Base-by-base conservation (phyloP, 495 filamentous ascomycete species). In the Talaromyces borbonicus region DNA sequence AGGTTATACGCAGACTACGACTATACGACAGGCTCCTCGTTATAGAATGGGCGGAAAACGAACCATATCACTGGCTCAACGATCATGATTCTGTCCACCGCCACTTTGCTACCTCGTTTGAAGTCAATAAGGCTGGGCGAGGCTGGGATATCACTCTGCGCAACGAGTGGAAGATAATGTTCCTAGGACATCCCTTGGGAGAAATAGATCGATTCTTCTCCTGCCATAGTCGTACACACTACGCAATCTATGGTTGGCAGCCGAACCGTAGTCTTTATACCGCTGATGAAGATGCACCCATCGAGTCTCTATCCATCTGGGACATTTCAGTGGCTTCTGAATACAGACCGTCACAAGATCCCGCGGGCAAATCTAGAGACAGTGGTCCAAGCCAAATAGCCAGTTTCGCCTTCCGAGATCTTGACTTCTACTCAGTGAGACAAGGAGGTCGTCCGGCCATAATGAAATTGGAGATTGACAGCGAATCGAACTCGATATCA, bases 131-230 rank as follows among this genome's bases (percentile, higher is more conserved):
- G 8, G 44, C 27, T 0, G 30, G 52, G 8, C 58, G 48, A 23
- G 60, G 58, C n/a, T 80, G 72, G 72, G 53, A 54, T 9, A 59
- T 80, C 37, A 51, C 50, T 1, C 72, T 73, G 20, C 77, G 80
- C n/a, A 82, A 78, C 48, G 80, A 85, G 53, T 85, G 77, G 76
- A 80, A 81, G 52, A 74, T 84, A 8, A 75, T 80, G 61, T 77
- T 75, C 43, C 62, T 77, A 4, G 80, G 78, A 5, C 69, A 83
- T 22, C 76, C 79, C 3, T 52, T 83, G 7, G 78, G 75, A 54
- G 65, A 69, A 15, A 58, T 66, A 33, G 77, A 83, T 49, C 73
- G 79, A 4, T 84, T 83, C 65, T 82, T 76, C 60, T 82, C 79
- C 1, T 56, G 73, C 1, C 81, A 85, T 53, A 83, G 62, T 25